These are phyloP conservation scores for Didymella glomerata DNA, from an alignment of 2,329 filamentous ascomycete species.

Conservation along the genomic window DNA sequence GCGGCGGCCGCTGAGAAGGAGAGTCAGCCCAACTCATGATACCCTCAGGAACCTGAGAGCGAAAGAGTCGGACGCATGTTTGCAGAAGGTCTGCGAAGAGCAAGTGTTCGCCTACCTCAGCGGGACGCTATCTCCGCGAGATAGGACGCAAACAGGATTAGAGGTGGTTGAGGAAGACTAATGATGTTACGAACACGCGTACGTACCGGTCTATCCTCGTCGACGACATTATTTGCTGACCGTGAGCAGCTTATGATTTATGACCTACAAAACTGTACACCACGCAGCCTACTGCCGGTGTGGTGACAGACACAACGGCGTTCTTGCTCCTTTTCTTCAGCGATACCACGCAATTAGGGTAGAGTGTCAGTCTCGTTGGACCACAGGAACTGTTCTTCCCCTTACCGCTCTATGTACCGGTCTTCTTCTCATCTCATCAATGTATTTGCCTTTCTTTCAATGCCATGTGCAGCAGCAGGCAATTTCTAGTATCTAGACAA, in stretches of 20 bases:
- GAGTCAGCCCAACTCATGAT: constrained; percentile 25
- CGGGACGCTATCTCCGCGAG: constrained; percentile 31
- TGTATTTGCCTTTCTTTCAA: background rate
- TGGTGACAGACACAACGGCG: background rate
- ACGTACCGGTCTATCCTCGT: background rate
- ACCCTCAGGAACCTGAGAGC: constrained; percentile 44
- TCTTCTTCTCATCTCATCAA: background rate
- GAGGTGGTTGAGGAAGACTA: background rate
- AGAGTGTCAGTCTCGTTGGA: background rate
- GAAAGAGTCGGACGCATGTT: constrained; percentile 47
- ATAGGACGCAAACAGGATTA: background rate
- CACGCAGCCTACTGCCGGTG: background rate
- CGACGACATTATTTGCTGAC: background rate
- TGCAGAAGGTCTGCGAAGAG: constrained; percentile 44
- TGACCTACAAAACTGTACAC: background rate
- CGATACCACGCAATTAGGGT: background rate
- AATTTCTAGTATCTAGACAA: background rate
- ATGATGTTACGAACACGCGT: background rate
- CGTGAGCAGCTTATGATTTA: background rate
- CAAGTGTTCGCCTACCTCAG: constrained; percentile 43
- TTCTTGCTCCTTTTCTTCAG: background rate
- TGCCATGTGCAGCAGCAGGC: background rate
- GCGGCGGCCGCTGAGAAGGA: constrained; percentile 26
- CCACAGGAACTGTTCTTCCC: background rate
- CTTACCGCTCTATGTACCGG: background rate